phyloP scores from a whole-genome alignment of 371 early-diverging fungal genomes.

The Lichtheimia ramosa region DNA sequence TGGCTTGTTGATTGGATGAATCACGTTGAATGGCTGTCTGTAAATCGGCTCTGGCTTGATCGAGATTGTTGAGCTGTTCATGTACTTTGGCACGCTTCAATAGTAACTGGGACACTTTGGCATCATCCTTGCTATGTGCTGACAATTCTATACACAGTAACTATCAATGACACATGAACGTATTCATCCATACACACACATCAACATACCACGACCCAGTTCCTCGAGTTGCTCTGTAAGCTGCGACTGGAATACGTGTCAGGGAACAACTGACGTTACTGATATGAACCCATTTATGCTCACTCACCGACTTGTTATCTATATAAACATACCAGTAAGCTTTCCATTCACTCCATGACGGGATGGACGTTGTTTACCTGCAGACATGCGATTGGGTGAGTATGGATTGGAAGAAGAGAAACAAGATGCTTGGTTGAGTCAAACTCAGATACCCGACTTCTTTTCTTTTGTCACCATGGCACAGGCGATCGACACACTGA shows the following conservation, averaged over 20 bases:
- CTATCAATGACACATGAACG: neutral
- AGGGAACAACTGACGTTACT: neutral
- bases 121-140: constrained; percentile 15
- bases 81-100: constrained; percentile 38
- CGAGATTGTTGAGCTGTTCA: constrained; percentile 25
- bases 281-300: too few species aligned
- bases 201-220: neutral
- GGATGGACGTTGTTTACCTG: neutral
- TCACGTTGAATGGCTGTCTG: constrained; percentile 37
- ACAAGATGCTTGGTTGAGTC: neutral
- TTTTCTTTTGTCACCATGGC: constrained; percentile 21
- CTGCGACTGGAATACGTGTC: neutral
- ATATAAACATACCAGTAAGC: neutral
- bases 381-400: neutral
- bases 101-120: constrained; percentile 17
- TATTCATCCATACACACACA: neutral
- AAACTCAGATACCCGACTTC: constrained; percentile 1
- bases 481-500: constrained; percentile 30
- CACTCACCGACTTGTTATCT: neutral
- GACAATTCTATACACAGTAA: constrained; percentile 14
- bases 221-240: neutral
- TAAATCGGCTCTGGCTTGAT: constrained; percentile 38
- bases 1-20: constrained; percentile 30
- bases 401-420: neutral
- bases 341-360: too few species aligned